Base-by-base conservation (phyloP, 208 protist genomes). In the Strigomonas galati region DNA sequence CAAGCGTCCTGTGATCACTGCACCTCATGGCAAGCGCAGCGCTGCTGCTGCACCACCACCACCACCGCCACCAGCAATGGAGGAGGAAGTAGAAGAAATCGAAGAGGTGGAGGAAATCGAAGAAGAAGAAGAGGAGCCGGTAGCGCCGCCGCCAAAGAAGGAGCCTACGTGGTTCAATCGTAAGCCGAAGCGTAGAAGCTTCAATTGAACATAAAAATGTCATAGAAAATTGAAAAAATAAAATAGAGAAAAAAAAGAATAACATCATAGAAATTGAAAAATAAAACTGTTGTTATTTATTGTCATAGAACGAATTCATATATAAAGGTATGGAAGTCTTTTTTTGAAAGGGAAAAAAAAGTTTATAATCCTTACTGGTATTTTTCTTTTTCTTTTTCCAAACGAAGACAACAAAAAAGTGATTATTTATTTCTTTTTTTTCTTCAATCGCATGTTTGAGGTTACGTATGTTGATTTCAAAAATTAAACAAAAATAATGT, bases 111-210 rank as follows among this genome's bases (percentile, higher is more conserved):
- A 57, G 48, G 62, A 78, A 27, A 71, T 65, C 44, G 24, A 69
- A 52, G 61, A 72, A 59, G 67, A 73, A 44, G 62, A 62, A 31
- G 64, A 66, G 27, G 46, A 48, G 7, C 44, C 24, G 15, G 21
- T 54, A 2, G 32, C 62, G 28, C 27, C 14, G 24, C 44, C 9
- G 43, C 43, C 37, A 6, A 9, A 55, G 28, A 44, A 62, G 21
- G 57, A 9, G 56, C 27, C n/a, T 4, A 26, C 37, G 69, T 83
- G 76, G 70, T 80, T 79, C 43, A 72, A 61, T 19, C 71, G 56
- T 65, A 71, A 72, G 24, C 64, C 76, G 19, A 82, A 82, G 73
- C 76, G 81, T 14, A 74, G 71, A 14, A 66, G 71, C 51, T 73
- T 78, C 35, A 74, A 69, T 53, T 87, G 72, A 51, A 15, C 10